A percentile compares a stretch with the other conserved stretches of the same genome.
Evolutionary conservation across 208 protist genomes (phyloP).

Genomic region (Zelonia costaricensis): DNA sequence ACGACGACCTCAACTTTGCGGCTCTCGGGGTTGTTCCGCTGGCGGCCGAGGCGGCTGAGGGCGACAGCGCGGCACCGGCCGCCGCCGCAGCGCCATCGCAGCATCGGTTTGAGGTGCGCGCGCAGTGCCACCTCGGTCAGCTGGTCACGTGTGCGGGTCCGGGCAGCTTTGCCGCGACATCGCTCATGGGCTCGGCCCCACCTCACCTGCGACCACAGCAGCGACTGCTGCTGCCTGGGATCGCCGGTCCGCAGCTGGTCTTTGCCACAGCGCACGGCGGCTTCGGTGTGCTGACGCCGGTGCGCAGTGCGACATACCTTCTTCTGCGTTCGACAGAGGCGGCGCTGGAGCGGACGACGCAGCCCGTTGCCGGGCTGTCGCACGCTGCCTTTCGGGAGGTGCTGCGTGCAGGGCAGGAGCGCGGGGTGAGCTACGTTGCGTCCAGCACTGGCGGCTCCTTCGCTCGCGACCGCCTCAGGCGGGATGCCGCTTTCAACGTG

Average conservation of each 20-base stretch:
- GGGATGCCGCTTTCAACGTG: slow-evolving; percentile 18
- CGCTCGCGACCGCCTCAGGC: slow-evolving; percentile 14
- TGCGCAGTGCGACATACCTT: slow-evolving; percentile 48
- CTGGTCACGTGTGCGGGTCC: slow-evolving; percentile 58
- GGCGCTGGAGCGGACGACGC: slow-evolving; percentile 22
- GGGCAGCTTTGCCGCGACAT: slow-evolving; percentile 65
- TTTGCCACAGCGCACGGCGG: slow-evolving; percentile 74
- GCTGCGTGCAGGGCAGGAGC: slow-evolving; percentile 49
- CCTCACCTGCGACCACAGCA: not conserved
- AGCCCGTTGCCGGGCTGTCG: slow-evolving; percentile 35
- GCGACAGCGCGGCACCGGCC: not conserved
- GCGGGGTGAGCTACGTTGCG: slow-evolving; percentile 32
- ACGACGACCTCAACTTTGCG: slow-evolving; percentile 70
- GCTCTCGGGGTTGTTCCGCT: slow-evolving; percentile 34
- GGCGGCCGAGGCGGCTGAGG: slow-evolving; percentile 5
- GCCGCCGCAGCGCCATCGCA: not conserved
- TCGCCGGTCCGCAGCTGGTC: slow-evolving; percentile 59
- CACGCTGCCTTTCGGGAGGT: slow-evolving; percentile 51
- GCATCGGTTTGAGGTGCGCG: slow-evolving; percentile 24
- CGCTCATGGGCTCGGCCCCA: not conserved
- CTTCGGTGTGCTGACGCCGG: slow-evolving; percentile 73
- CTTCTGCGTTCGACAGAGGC: slow-evolving; percentile 57
- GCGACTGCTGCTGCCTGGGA: slow-evolving; percentile 29
- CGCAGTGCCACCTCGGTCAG: slow-evolving; percentile 76
- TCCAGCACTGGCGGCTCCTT: slow-evolving; percentile 11